Conservation (phyloP, 176 grass and related monocot species). For the barley (Hordeum vulgare) region MorexV3_pseudomolecules_assembly NC_058520.1:57667122-57667621, state of each 20-base stretch:
- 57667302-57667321: not conserved
- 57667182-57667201: not conserved
- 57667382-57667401: not conserved
- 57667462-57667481: not conserved
- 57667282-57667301: not conserved
- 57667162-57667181: not conserved
- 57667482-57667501: not conserved
- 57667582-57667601: not conserved
- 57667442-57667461: not conserved
- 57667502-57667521: not conserved
- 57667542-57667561: not conserved
- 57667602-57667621: not conserved
- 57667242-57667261: not conserved
- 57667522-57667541: not conserved
- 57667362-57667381: not conserved
- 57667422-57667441: not conserved
- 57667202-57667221: not conserved
- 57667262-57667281: not conserved
- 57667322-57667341: not conserved
- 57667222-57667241: not conserved
- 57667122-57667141: not conserved
- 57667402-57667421: not conserved
- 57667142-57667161: not conserved
- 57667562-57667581: not conserved
- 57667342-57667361: not conserved